Base-by-base conservation (phyloP, 768 basidiomycete genomes). In the Tricholoma sp. region DNA sequence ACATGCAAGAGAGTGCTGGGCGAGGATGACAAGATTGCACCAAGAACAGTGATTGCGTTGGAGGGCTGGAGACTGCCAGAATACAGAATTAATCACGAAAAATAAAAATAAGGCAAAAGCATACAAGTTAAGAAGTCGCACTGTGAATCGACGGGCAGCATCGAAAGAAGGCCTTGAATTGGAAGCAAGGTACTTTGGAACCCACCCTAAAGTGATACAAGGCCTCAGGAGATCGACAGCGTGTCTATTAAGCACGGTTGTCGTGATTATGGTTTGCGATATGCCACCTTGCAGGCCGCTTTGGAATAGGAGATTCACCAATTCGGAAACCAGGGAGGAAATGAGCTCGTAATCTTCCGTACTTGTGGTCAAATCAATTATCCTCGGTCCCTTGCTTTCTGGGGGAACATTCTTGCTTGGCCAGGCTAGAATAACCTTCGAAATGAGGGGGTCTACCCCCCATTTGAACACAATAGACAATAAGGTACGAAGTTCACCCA, bases 391-490 rank as follows among this genome's bases (percentile, higher is more conserved):
- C 4, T 2, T 22, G 58, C 52, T 14, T 37, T 59, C 18, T 61
- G 34, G 27, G 39, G 52, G 52, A 10, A 60, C 45, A 6, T 67
- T 56, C 35, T 67, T 70, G 46, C 62, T 61, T 16, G 74, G 72
- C 80, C 76, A 80, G 37, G 71, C 66, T 51, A 68, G 66, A 22
- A 65, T 64, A n/a, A 84, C 69, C 51, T 72, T 74, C 11, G 67
- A 60, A 37, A 88, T 72, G 4, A 86, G 65, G 3, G 81, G 81
- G 12, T 84, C 79, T 2, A 83, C 68, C 6, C 82, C 86, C 90
- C 89, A 90, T 61, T 83, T 85, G 65, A 92, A 88, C 24, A 80
- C 67, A 58, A 92, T 78, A 12, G 86, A 81, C 14, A 89, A 66
- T 29, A 91, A 74, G 0, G 84, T 86, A 21, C 84, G 79, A 1